Base-by-base conservation (phyloP, 495 filamentous ascomycete species). In the Hyaloscypha bicolor region DNA sequence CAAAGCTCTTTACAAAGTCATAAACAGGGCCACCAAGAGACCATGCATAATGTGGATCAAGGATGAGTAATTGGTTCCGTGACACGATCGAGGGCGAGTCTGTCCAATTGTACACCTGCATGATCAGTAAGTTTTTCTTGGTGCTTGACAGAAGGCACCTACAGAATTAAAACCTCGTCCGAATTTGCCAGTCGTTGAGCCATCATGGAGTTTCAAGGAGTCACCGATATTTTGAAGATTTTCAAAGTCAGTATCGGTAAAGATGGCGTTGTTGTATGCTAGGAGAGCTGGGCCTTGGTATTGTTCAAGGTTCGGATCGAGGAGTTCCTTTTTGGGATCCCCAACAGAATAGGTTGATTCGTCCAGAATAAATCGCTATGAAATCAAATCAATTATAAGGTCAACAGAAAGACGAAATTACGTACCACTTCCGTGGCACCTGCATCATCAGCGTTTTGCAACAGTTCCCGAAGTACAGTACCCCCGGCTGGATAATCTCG, bases 41-140 rank as follows among this genome's bases (percentile, higher is more conserved):
- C 79, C 79, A 82, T 51, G 70, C 68, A 37, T 73, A 45, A 64
- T 82, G 79, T 22, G 79, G 79, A 70, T 82, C 79, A 11, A 81
- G 71, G 22, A 82, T 71, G 12, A 79, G 64, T n/a, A 82, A 66
- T 4, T 64, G 73, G 3, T 71, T 65, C 29, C 75, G 68, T 29
- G 78, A 80, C n/a, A 79, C 55, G 37, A 82, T 77, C 29, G 76
- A 78, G 11, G 79, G 79, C 9, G 71, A 76, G 68, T 82, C 79
- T 0, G 79, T 81, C 76, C 76, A 82, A 64, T 82, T 79, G 55
- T 81, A 82, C 1, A 79, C 77, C 78, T 79, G 45, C 12, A 31
- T 4, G 21, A 48, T 68, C n/a, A 63, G 64, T 48, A 62, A 65
- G 42, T 8, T 52, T 29, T 9, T 1, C 42, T 48, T 19, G 4